Conservation (phyloP, 116 monocot genomes). For the Posidonia oceanica region DNA sequence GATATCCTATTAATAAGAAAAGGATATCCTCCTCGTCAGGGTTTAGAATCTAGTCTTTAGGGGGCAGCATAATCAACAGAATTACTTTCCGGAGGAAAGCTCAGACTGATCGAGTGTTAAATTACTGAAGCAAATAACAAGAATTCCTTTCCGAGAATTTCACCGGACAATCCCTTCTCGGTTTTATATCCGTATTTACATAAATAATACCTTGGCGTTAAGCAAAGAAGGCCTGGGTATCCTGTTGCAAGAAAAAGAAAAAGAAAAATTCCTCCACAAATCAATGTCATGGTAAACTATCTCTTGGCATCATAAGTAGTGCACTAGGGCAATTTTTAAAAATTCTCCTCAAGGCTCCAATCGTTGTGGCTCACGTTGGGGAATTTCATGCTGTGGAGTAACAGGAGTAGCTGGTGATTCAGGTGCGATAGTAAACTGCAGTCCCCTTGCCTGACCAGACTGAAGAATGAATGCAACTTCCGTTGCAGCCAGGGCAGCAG, state of each 20-base stretch:
- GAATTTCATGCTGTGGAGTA: slow-evolving; percentile 40
- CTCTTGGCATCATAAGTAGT: not conserved
- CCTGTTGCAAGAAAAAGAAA: not conserved
- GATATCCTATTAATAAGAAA: too few relatives aligned
- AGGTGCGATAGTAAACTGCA: slow-evolving; percentile 63
- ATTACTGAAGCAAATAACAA: too few relatives aligned
- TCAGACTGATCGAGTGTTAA: too few relatives aligned
- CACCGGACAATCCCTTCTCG: not conserved
- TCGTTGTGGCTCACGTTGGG: not conserved
- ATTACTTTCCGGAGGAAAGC: too few relatives aligned
- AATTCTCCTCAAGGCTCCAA: not conserved
- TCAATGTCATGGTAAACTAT: not conserved
- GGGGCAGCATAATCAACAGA: too few relatives aligned
- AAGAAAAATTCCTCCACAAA: not conserved
- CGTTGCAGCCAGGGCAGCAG: slow-evolving; percentile 47
- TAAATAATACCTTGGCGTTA: not conserved
- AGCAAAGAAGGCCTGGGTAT: not conserved
- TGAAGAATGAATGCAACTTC: slow-evolving; percentile 74
- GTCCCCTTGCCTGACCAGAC: slow-evolving; percentile 36
- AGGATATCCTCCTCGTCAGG: too few relatives aligned
- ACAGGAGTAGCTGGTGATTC: slow-evolving; percentile 37
- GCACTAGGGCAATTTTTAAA: too few relatives aligned
- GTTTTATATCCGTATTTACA: not conserved
- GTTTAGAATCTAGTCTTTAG: too few relatives aligned
- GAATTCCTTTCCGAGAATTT: too few relatives aligned